Conservation (phyloP, 2,329 filamentous ascomycete species). For the Chaetomium olivaceum region DNA sequence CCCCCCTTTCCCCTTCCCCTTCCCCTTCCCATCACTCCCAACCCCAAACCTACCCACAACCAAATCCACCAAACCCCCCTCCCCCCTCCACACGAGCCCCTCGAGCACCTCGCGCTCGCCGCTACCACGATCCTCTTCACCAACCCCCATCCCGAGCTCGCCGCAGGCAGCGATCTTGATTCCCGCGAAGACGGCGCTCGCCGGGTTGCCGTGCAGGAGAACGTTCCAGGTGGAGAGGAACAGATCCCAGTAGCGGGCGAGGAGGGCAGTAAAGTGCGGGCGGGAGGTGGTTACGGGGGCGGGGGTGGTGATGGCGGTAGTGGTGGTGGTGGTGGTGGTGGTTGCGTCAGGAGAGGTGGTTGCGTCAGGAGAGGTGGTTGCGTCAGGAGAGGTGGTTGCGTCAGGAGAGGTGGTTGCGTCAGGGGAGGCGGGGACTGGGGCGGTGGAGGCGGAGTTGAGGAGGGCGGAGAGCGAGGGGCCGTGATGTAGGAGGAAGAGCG, state of each 20-base stretch:
- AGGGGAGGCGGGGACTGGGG: constrained; percentile 30
- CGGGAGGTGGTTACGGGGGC: constrained; percentile 66
- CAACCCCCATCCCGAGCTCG: constrained; percentile 89
- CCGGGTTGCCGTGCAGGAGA: constrained; percentile 84
- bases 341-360: constrained; percentile 51
- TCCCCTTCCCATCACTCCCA: background rate
- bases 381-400: constrained; percentile 62
- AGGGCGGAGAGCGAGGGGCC: constrained; percentile 69
- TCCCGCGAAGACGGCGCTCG: constrained; percentile 74
- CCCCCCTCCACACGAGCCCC: constrained; percentile 75
- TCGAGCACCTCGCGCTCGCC: constrained; percentile 92
- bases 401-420: constrained; percentile 51
- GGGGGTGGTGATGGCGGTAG: constrained; percentile 61
- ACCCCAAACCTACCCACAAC: constrained; percentile 84
- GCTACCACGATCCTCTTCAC: constrained; percentile 92
- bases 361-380: constrained; percentile 51
- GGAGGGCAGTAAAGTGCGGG: constrained; percentile 67
- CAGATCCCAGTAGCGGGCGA: constrained; percentile 79
- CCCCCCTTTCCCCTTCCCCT: constrained; percentile 27
- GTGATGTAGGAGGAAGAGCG: constrained; percentile 85
- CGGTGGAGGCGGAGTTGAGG: constrained; percentile 32
- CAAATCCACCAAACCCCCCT: constrained; percentile 77
- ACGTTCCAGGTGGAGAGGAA: constrained; percentile 79
- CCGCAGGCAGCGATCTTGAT: constrained; percentile 88
- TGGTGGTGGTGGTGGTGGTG: background rate